Evolutionary conservation across 352 stramenopile species (phyloP).

Genomic region (Elongisporangium senticosum): DNA sequence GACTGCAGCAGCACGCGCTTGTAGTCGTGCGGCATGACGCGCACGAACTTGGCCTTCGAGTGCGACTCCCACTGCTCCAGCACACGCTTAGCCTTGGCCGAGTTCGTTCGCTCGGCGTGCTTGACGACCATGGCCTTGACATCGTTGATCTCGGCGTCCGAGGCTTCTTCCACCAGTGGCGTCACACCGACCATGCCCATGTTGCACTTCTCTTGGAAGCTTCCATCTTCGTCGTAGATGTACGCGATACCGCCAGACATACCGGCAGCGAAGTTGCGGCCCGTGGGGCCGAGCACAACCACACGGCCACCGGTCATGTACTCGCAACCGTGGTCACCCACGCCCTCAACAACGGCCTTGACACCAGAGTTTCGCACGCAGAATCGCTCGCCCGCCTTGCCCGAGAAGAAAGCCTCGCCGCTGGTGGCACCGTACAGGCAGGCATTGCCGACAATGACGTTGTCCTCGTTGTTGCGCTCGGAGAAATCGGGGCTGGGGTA

Average conservation of each 20-base stretch:
- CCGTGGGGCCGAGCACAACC: slow-evolving; percentile 90
- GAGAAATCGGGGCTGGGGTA: slow-evolving; percentile 68
- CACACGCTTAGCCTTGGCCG: slow-evolving; percentile 76
- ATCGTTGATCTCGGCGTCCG: slow-evolving; percentile 61
- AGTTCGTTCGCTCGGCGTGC: slow-evolving; percentile 87
- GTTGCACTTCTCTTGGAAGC: slow-evolving; percentile 93
- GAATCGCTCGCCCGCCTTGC: slow-evolving; percentile 95
- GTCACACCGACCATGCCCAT: slow-evolving; percentile 90
- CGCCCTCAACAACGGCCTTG: slow-evolving; percentile 93
- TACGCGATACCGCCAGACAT: slow-evolving; percentile 97
- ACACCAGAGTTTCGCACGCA: slow-evolving; percentile 96
- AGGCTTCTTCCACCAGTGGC: slow-evolving; percentile 68
- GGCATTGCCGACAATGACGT: slow-evolving; percentile 95
- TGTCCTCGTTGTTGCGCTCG: slow-evolving; percentile 61
- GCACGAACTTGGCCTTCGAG: slow-evolving; percentile 43
- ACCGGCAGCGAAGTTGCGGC: slow-evolving; percentile 95
- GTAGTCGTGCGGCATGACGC: slow-evolving; percentile 68
- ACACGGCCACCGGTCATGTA: slow-evolving; percentile 98
- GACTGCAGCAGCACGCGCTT: slow-evolving; percentile 48
- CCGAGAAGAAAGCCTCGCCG: slow-evolving; percentile 93
- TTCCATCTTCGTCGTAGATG: slow-evolving; percentile 92
- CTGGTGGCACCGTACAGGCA: slow-evolving; percentile 93
- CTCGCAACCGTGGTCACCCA: slow-evolving; percentile 95
- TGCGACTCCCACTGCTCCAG: slow-evolving; percentile 87
- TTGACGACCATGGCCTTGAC: slow-evolving; percentile 87